phyloP scores from a whole-genome alignment of 2,329 filamentous ascomycete species.

The Thielaviopsis cerberus region DNA sequence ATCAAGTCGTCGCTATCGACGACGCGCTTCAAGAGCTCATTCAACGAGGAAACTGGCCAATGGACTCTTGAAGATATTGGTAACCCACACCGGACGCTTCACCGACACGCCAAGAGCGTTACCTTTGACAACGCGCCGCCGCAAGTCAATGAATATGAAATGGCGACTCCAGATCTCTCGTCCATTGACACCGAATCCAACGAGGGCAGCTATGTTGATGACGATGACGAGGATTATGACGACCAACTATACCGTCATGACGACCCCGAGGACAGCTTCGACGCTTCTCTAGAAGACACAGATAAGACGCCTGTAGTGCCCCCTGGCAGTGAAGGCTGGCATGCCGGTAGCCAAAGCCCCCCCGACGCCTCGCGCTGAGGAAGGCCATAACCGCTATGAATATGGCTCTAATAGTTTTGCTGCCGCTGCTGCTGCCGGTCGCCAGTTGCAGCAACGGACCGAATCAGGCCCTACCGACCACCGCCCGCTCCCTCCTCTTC shows the following conservation, averaged over 20 bases:
- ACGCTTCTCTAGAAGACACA: conserved; percentile 84
- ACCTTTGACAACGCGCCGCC: conserved; percentile 90
- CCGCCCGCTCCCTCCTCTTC: conserved; percentile 71
- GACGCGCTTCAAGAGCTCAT: conserved; percentile 44
- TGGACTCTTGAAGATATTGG: conserved; percentile 49
- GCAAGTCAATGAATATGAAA: conserved; percentile 92
- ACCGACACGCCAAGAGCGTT: conserved; percentile 85
- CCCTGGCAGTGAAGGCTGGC: conserved; percentile 66
- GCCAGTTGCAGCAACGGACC: conserved; percentile 41
- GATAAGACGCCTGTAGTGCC: conserved; percentile 97
- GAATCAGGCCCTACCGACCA: conserved; percentile 65
- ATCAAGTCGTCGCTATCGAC: conserved; percentile 76
- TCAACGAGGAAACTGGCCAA: conserved; percentile 48
- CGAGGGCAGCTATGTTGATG: conserved; percentile 81
- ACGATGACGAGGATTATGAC: conserved; percentile 53
- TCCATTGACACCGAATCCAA: conserved; percentile 77
- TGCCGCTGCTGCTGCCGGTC: conserved; percentile 27
- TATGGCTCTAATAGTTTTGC: conserved; percentile 31
- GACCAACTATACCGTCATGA: conserved; percentile 31
- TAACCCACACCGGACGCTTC: conserved; percentile 47
- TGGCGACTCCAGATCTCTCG: conserved; percentile 91
- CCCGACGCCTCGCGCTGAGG: conserved; percentile 19
- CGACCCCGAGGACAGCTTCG: conserved; percentile 67
- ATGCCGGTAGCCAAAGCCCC: conserved; percentile 41
- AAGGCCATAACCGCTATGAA: conserved; percentile 47